Conservation (phyloP, 2,329 filamentous ascomycete species). For the Fusarium oxysporum region DNA sequence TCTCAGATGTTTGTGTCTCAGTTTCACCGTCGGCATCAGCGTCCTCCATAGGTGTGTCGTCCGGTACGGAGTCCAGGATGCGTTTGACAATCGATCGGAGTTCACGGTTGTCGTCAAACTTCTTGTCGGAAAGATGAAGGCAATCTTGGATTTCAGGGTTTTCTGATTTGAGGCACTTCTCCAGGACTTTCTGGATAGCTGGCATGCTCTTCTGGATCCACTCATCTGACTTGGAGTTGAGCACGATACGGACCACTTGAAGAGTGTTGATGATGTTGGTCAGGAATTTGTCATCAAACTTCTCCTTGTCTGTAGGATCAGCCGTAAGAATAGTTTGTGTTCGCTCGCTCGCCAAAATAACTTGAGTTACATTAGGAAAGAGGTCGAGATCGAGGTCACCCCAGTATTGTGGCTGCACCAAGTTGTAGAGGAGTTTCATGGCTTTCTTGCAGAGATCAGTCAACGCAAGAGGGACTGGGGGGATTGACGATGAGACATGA, state of each 20-base stretch:
- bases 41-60: constrained; percentile 77
- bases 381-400: constrained; percentile 91
- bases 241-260: constrained; percentile 88
- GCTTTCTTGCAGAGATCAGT: constrained; percentile 89
- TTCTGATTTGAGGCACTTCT: constrained; percentile 89
- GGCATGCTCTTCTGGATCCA: constrained; percentile 87
- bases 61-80: constrained; percentile 88
- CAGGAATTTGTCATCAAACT: constrained; percentile 84
- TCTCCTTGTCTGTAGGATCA: constrained; percentile 73
- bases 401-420: constrained; percentile 91
- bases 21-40: constrained; percentile 86
- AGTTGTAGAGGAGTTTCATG: constrained; percentile 81
- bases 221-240: constrained; percentile 88
- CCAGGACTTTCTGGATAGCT: constrained; percentile 85
- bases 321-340: constrained; percentile 69
- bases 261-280: constrained; percentile 94
- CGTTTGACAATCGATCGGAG: constrained; percentile 82
- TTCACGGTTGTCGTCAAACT: constrained; percentile 75
- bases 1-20: constrained; percentile 85
- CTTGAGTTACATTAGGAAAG: constrained; percentile 89
- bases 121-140: constrained; percentile 78
- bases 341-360: constrained; percentile 85
- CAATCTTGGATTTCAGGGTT: constrained; percentile 94
- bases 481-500: constrained; percentile 54
- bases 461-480: constrained; percentile 63